A percentile compares a stretch with the other conserved stretches of the same genome.
phyloP scores from a whole-genome alignment of 257 asterid genomes.

The Paraleonurus japonicus region DNA sequence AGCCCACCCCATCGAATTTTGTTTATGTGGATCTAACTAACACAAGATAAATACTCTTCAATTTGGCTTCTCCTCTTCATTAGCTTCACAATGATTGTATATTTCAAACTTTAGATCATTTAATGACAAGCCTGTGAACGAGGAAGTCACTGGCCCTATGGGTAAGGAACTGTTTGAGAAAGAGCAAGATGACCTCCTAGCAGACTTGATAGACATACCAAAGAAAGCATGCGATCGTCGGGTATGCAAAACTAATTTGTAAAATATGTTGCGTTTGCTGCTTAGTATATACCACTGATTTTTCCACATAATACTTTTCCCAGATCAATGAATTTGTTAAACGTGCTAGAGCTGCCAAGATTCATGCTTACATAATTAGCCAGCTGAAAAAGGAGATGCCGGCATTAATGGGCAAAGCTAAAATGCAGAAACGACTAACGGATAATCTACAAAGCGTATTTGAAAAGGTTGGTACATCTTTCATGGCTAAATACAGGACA shows the following conservation, averaged over 20 bases:
- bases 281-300: background rate
- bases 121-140: conserved; percentile 78
- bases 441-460: conserved; percentile 61
- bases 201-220: conserved; percentile 87
- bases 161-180: conserved; percentile 89
- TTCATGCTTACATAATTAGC: conserved; percentile 87
- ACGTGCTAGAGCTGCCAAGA: conserved; percentile 94
- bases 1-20: background rate
- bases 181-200: conserved; percentile 92
- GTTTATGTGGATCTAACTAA: too few species aligned
- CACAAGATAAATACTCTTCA: too few species aligned
- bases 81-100: background rate
- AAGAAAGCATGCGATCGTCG: conserved; percentile 94
- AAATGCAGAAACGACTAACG: conserved; percentile 61
- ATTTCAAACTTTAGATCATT: conserved; percentile 53
- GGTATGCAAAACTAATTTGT: conserved; percentile 42
- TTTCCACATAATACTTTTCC: background rate
- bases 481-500: background rate
- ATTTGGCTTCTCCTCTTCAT: background rate
- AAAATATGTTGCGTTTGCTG: background rate
- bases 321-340: conserved; percentile 94
- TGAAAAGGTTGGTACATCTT: conserved; percentile 50
- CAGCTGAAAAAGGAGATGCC: conserved; percentile 98
- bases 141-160: conserved; percentile 58
- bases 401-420: conserved; percentile 75